A percentile compares a stretch with the other conserved stretches of the same genome.
These are phyloP conservation scores for Candida fluviatilis DNA, from an alignment of 805 yeast genomes.

Conservation along the genomic window DNA sequence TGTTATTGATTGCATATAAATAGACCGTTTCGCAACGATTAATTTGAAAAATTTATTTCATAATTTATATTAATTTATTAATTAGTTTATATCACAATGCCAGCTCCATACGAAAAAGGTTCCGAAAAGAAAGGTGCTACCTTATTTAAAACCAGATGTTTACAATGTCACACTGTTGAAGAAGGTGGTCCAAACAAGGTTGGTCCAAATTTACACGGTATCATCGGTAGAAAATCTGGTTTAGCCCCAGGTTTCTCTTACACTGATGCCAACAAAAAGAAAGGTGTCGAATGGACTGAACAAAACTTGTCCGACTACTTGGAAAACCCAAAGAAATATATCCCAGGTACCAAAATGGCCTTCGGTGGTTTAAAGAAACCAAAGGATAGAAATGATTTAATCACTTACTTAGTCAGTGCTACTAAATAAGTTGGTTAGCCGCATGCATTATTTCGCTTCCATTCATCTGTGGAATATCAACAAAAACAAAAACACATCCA, in stretches of 20 bases:
- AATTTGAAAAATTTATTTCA: not conserved
- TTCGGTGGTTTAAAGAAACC: constrained; percentile 99
- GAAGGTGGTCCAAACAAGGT: constrained; percentile 97
- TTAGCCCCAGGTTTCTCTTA: constrained; percentile 88
- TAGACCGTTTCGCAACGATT: not conserved
- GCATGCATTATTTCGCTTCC: too few relatives aligned
- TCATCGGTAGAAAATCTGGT: constrained; percentile 91
- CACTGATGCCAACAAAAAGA: constrained; percentile 97
- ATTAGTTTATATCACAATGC: constrained; percentile 27
- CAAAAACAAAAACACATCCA: too few relatives aligned
- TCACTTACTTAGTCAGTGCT: constrained; percentile 68
- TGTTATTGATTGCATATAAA: not conserved
- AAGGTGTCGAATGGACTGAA: constrained; percentile 84
- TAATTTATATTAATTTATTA: too few relatives aligned
- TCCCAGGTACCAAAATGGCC: constrained; percentile 99
- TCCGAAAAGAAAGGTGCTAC: constrained; percentile 84
- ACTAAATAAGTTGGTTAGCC: constrained; percentile 28
- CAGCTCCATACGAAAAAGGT: constrained; percentile 44
- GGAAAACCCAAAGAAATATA: constrained; percentile 99
- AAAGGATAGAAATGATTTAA: constrained; percentile 96
- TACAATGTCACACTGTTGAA: constrained; percentile 98
- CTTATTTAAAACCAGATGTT: constrained; percentile 97
- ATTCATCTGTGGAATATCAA: too few relatives aligned
- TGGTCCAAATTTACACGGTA: constrained; percentile 97
- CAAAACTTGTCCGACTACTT: constrained; percentile 92